These are phyloP conservation scores for Solanum medicagineum DNA, from an alignment of 257 asterid species.

Conservation along the genomic window DNA sequence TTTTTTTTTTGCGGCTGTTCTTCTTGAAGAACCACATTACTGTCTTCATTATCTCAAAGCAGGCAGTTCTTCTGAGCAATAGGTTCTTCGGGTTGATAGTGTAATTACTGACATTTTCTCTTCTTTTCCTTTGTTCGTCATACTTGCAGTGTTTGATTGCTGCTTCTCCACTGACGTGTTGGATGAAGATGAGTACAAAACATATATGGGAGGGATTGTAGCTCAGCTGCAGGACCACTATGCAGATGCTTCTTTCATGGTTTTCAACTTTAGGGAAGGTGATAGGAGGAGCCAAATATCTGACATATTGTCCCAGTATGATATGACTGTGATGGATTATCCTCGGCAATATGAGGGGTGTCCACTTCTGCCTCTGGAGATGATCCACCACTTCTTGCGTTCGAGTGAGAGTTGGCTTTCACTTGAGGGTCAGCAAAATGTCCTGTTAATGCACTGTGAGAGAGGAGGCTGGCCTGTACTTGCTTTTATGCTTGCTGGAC, in stretches of 20 bases:
- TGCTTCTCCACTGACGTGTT: slow-evolving; percentile 92
- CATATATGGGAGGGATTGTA: slow-evolving; percentile 85
- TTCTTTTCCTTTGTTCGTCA: slow-evolving; percentile 3
- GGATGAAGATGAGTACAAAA: slow-evolving; percentile 82
- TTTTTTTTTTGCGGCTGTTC: neutral
- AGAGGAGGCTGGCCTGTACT: slow-evolving; percentile 99
- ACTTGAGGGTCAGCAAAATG: slow-evolving; percentile 95
- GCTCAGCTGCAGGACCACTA: slow-evolving; percentile 96
- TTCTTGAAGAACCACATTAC: neutral
- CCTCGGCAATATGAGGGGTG: slow-evolving; percentile 94
- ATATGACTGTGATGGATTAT: slow-evolving; percentile 98
- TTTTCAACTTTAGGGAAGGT: slow-evolving; percentile 91
- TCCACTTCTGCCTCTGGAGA: slow-evolving; percentile 80
- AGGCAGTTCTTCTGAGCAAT: neutral
- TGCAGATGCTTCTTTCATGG: slow-evolving; percentile 98
- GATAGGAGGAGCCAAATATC: slow-evolving; percentile 80
- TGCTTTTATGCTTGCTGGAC: slow-evolving; percentile 98
- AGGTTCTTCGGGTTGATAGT: neutral
- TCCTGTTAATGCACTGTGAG: slow-evolving; percentile 92
- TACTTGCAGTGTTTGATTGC: slow-evolving; percentile 82
- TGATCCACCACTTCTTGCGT: slow-evolving; percentile 92
- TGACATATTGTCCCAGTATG: slow-evolving; percentile 81
- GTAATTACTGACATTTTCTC: neutral
- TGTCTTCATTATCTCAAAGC: neutral
- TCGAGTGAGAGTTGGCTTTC: slow-evolving; percentile 99